Conservation (phyloP, 352 stramenopile genomes). For the Phytopythium kandeliae region DNA sequence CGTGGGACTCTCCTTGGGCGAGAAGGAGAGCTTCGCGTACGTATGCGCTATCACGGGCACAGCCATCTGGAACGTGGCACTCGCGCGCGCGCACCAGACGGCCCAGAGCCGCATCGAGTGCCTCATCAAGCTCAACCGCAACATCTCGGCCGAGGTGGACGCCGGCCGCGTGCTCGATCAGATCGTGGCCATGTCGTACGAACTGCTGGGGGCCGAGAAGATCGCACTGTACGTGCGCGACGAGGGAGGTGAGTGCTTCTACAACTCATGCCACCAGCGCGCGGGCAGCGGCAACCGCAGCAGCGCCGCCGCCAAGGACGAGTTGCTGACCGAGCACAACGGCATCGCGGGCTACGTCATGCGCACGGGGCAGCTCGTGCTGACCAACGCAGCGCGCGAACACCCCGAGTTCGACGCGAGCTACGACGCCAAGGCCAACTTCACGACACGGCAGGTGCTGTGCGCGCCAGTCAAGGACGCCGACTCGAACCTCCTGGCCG, state of each 20-base stretch:
- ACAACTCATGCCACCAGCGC: slow-evolving; percentile 21
- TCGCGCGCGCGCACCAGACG: slow-evolving; percentile 54
- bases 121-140: slow-evolving; percentile 59
- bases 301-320: slow-evolving; percentile 57
- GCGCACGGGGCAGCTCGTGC: slow-evolving; percentile 53
- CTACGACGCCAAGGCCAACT: slow-evolving; percentile 56
- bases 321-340: slow-evolving; percentile 63
- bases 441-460: slow-evolving; percentile 52
- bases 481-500: slow-evolving; percentile 47
- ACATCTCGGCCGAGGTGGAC: slow-evolving; percentile 69
- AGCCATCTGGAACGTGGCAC: slow-evolving; percentile 62
- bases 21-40: slow-evolving; percentile 46
- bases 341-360: slow-evolving; percentile 62
- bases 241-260: slow-evolving; percentile 60
- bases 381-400: slow-evolving; percentile 63
- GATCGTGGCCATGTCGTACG: slow-evolving; percentile 61
- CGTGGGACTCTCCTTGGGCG: slow-evolving; percentile 20
- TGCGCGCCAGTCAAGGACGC: slow-evolving; percentile 55
- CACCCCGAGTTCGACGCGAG: slow-evolving; percentile 62
- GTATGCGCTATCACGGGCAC: slow-evolving; percentile 46
- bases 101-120: slow-evolving; percentile 66
- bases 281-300: slow-evolving; percentile 1
- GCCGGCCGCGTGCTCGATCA: slow-evolving; percentile 52
- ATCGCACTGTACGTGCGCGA: slow-evolving; percentile 64
- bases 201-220: slow-evolving; percentile 56